These are phyloP conservation scores for Ustilago lituana DNA, from an alignment of 1,284 basidiomycete genomes.

Conservation along the genomic window DNA sequence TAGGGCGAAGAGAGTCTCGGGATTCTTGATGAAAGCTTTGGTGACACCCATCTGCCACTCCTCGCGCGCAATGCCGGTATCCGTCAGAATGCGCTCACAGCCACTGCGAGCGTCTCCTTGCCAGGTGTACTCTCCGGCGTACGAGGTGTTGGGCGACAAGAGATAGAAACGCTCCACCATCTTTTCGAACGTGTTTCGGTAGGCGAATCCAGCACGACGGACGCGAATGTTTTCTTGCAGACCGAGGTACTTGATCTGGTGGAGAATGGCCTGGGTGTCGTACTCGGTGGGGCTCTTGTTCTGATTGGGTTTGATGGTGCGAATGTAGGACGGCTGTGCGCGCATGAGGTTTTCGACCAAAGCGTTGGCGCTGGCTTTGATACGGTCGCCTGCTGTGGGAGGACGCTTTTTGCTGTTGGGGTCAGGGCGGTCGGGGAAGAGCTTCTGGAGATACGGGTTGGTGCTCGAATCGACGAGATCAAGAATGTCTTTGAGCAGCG, in stretches of 20 bases:
- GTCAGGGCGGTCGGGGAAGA: constrained; percentile 96
- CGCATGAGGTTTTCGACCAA: constrained; percentile 96
- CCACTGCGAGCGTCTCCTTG: constrained; percentile 87
- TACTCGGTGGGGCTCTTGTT: constrained; percentile 93
- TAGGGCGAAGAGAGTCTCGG: constrained; percentile 96
- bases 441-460: constrained; percentile 75
- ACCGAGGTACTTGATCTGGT: constrained; percentile 99
- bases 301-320: constrained; percentile 99
- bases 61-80: constrained; percentile 92
- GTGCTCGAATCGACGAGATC: constrained; percentile 78
- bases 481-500: constrained; percentile 90
- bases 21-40: constrained; percentile 99
- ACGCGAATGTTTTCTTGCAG: constrained; percentile 98
- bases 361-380: constrained; percentile 88
- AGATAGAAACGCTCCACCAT: constrained; percentile 93
- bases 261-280: constrained; percentile 90
- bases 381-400: constrained; percentile 96
- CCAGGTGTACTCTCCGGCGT: constrained; percentile 99
- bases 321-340: constrained; percentile 96
- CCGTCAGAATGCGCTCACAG: constrained; percentile 90
- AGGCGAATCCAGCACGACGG: constrained; percentile 95
- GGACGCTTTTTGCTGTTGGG: constrained; percentile 97
- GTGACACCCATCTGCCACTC: constrained; percentile 99
- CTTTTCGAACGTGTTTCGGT: constrained; percentile 96
- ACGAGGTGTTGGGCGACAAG: constrained; percentile 91